Percentiles rank a stretch among this genome's conserved stretches.
These are phyloP conservation scores for Pilobolus umbonatus DNA, from an alignment of 192 early-diverging fungal genomes.

Conservation along the genomic window DNA sequence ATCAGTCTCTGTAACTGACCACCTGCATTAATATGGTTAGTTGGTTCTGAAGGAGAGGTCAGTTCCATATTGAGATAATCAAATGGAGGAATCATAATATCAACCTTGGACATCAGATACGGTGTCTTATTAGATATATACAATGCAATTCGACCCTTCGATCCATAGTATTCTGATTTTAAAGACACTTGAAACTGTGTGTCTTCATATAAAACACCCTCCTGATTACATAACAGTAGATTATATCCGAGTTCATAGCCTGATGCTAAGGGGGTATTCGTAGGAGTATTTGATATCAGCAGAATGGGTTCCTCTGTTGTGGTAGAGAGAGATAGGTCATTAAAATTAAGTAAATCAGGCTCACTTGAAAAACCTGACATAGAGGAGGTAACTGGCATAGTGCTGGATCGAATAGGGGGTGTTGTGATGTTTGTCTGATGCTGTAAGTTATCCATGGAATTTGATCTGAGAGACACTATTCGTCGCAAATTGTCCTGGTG, in stretches of 20 bases:
- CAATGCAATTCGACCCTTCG: slow-evolving; percentile 83
- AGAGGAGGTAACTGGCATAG: slow-evolving; percentile 2
- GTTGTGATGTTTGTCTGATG: not conserved
- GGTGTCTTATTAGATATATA: slow-evolving; percentile 89
- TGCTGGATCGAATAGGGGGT: not conserved
- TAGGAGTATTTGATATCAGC: slow-evolving; percentile 24
- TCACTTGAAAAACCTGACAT: slow-evolving; percentile 1
- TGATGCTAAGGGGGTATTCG: slow-evolving; percentile 41
- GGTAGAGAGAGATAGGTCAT: slow-evolving; percentile 23
- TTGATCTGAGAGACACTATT: slow-evolving; percentile 27
- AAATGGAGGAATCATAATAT: slow-evolving; percentile 48
- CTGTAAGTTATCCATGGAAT: slow-evolving; percentile 1
- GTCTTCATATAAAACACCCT: slow-evolving; percentile 94
- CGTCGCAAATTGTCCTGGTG: slow-evolving; percentile 39
- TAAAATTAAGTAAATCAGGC: slow-evolving; percentile 31
- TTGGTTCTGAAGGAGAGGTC: slow-evolving; percentile 36
- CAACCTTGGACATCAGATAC: slow-evolving; percentile 57
- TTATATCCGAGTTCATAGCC: slow-evolving; percentile 53
- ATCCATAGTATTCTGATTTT: slow-evolving; percentile 90
- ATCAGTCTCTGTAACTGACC: slow-evolving; percentile 82
- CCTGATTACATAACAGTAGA: slow-evolving; percentile 59
- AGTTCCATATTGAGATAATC: slow-evolving; percentile 45
- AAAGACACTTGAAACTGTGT: slow-evolving; percentile 83
- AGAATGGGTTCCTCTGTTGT: slow-evolving; percentile 19
- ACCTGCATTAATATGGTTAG: slow-evolving; percentile 56